phyloP scores from a whole-genome alignment of 495 filamentous ascomycete species.

The Peziza echinospora region DNA sequence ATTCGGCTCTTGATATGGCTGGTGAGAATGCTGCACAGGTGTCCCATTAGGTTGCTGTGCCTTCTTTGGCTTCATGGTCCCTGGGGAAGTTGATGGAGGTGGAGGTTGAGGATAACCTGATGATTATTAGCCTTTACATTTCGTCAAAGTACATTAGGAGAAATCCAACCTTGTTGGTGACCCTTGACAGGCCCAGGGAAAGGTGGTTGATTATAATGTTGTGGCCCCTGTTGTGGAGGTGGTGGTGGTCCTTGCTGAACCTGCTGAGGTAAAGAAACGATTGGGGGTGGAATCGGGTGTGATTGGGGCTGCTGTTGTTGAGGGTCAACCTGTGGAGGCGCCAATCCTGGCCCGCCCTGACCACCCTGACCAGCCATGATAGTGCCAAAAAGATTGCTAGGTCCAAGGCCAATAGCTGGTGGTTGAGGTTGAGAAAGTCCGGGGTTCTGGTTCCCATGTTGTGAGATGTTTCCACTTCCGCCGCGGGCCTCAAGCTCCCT shows the following conservation, averaged over 20 bases:
- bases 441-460: constrained; percentile 50
- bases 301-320: background rate
- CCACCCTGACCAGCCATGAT: constrained; percentile 84
- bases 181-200: background rate
- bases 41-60: constrained; percentile 12
- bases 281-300: constrained; percentile 26
- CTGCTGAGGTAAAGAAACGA: constrained; percentile 31
- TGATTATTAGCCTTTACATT: too few species aligned
- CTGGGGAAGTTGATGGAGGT: constrained; percentile 29
- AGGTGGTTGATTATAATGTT: constrained; percentile 36
- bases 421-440: constrained; percentile 65
- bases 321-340: constrained; percentile 38
- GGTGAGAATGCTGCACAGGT: constrained; percentile 28
- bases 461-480: constrained; percentile 37
- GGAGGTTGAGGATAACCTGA: constrained; percentile 20
- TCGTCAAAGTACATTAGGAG: background rate
- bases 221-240: constrained; percentile 33
- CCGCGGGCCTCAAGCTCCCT: constrained; percentile 78
- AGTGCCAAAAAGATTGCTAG: constrained; percentile 75
- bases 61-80: constrained; percentile 13
- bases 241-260: constrained; percentile 43
- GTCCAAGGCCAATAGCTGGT: constrained; percentile 73
- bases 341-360: constrained; percentile 65
- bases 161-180: background rate
- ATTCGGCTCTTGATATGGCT: constrained; percentile 24